Evolutionary conservation across 192 early-diverging fungal species (phyloP).

Genomic region (Gamsiella multidivaricata): DNA sequence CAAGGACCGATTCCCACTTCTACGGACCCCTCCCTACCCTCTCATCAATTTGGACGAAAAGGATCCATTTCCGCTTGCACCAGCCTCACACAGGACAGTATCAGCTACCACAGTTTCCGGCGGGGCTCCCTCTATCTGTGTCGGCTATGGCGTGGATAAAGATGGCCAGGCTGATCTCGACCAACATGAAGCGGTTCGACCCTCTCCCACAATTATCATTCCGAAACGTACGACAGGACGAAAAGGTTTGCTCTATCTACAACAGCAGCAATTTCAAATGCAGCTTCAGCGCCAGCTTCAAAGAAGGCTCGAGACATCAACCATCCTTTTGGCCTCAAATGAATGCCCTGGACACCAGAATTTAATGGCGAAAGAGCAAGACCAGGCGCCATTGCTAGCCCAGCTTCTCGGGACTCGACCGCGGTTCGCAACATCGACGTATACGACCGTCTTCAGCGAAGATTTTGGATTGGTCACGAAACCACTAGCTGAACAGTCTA

Average conservation of each 20-base stretch:
- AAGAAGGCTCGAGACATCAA: neutral
- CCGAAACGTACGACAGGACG: slow-evolving; percentile 36
- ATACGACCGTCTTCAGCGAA: slow-evolving; percentile 10
- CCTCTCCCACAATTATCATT: slow-evolving; percentile 14
- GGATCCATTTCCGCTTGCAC: neutral
- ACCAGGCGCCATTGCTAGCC: slow-evolving; percentile 4
- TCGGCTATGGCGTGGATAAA: neutral
- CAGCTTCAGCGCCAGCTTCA: slow-evolving; percentile 7
- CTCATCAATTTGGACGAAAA: slow-evolving; percentile 31
- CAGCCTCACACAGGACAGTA: neutral
- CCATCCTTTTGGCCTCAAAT: neutral
- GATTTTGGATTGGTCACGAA: slow-evolving; percentile 19
- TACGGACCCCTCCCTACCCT: slow-evolving; percentile 33
- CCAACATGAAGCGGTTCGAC: neutral
- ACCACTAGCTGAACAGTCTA: slow-evolving; percentile 1
- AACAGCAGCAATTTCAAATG: slow-evolving; percentile 22
- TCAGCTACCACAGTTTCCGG: neutral
- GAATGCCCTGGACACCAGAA: neutral
- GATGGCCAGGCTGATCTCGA: neutral
- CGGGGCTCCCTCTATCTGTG: neutral
- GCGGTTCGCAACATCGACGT: slow-evolving; percentile 30
- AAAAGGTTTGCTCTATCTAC: slow-evolving; percentile 27
- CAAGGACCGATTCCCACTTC: slow-evolving; percentile 13
- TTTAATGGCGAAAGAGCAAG: neutral
- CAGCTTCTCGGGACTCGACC: slow-evolving; percentile 20